Base-by-base conservation (phyloP, 495 filamentous ascomycete species). In the Penicillium canariense region DNA sequence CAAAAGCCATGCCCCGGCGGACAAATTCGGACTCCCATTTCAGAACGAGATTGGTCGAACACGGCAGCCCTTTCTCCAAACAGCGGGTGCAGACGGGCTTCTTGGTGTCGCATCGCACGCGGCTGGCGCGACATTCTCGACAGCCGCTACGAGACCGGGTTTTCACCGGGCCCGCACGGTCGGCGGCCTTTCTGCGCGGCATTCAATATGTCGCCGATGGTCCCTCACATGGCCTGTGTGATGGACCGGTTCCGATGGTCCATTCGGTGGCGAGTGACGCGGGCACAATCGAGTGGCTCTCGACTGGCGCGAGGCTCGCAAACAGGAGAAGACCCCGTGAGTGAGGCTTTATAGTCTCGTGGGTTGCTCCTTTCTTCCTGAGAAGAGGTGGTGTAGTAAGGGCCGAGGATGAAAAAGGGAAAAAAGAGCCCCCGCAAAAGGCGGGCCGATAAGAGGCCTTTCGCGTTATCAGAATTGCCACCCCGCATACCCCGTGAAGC, bases 11-110 rank as follows among this genome's bases (percentile, higher is more conserved):
- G 20, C 74, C 74, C 6, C 73, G 74, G 56, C 70, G 74, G 45
- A 52, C 52, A 47, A 76, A 77, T 48, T 77, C 74, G 4, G 72
- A 72, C 56, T 77, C 66, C 74, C 74, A 77, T 68, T 77, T 77
- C 26, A 77, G 46, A 8, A 72, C 66, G 11, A 77, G 46, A 30
- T 68, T 62, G 7, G 72, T 76, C 14, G 72, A 68, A 52, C 74
- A 77, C 4, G 58, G 55, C 7, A 77, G 48, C 2, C 72, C 70
- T 54, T 60, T 68, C 52, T 74, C 64, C 40, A 47, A 36, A 58
- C 74, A 77, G 12, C 73, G 59, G 23, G 68, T 71, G 59, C 74
- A 77, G 15, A 53, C 39, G n/a, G 74, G 74, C 55, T 75, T 77
- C 26, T 66, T 68, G 27, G 69, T 70, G 43, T 77, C 74, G 52